A percentile compares a stretch with the other conserved stretches of the same genome.
These are phyloP conservation scores for Amanita muscaria DNA, from an alignment of 768 basidiomycete species.

Conservation along the genomic window DNA sequence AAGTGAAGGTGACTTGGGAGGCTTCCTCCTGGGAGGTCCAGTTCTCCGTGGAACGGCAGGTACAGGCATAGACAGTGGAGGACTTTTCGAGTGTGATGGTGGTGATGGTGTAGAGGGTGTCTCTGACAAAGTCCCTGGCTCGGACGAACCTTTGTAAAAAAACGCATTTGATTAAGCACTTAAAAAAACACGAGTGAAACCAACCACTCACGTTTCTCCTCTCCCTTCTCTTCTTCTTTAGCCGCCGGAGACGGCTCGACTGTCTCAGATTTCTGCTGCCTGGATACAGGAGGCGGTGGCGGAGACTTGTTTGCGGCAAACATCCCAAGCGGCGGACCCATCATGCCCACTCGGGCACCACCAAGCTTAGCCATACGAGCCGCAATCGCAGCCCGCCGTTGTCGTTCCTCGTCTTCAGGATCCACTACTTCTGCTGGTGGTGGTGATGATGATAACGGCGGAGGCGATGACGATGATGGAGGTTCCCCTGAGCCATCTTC, in stretches of 20 bases:
- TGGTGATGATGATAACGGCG: too few species aligned
- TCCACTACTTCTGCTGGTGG: too few species aligned
- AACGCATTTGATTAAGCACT: too few species aligned
- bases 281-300: constrained; percentile 23
- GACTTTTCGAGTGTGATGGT: constrained; percentile 20
- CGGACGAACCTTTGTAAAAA: too few species aligned
- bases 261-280: constrained; percentile 14
- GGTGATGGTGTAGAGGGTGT: too few species aligned
- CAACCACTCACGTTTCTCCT: constrained; percentile 2
- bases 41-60: constrained; percentile 67
- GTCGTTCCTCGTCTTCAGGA: constrained; percentile 64
- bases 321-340: constrained; percentile 49
- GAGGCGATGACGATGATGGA: too few species aligned
- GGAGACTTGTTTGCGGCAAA: constrained; percentile 37
- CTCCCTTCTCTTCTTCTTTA: constrained; percentile 6
- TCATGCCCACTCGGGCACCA: constrained; percentile 77
- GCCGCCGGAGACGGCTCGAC: constrained; percentile 6
- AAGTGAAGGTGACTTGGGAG: constrained; percentile 35
- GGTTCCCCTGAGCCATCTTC: too few species aligned
- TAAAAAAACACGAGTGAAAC: too few species aligned
- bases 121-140: too few species aligned
- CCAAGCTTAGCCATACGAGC: constrained; percentile 92
- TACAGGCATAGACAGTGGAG: constrained; percentile 57
- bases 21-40: constrained; percentile 65
- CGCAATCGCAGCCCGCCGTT: constrained; percentile 79